Percentiles rank a stretch among this genome's conserved stretches.
Conservation (phyloP, 768 basidiomycete genomes). For the Tulasnella sp. region DNA sequence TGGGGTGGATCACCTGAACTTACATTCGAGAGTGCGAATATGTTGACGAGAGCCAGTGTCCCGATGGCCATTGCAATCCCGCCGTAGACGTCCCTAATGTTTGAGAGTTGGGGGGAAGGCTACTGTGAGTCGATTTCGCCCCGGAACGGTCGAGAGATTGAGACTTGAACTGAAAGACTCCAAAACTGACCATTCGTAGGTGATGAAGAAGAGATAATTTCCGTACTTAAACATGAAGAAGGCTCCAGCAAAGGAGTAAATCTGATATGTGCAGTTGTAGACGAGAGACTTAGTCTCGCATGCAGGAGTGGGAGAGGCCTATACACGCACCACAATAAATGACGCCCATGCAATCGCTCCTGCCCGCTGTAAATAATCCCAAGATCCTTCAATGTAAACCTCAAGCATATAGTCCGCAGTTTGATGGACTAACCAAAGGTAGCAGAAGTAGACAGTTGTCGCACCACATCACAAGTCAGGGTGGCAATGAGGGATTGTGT, state of each 20-base stretch:
- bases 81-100: conserved; percentile 66
- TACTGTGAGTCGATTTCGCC: neutral
- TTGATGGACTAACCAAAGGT: conserved; percentile 44
- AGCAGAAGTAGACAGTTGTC: conserved; percentile 67
- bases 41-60: conserved; percentile 39
- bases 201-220: conserved; percentile 52
- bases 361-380: conserved; percentile 37
- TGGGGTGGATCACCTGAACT: no score
- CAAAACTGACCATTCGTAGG: conserved; percentile 46
- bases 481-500: neutral
- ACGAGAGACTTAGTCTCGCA: no score
- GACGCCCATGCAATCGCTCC: conserved; percentile 64
- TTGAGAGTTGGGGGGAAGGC: neutral
- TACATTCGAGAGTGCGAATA: conserved; percentile 55
- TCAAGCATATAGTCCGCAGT: neutral
- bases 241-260: conserved; percentile 56
- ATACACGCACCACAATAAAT: conserved; percentile 42
- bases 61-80: conserved; percentile 48
- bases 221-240: conserved; percentile 51
- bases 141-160: neutral
- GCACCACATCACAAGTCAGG: conserved; percentile 36
- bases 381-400: neutral
- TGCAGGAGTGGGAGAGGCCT: no score
- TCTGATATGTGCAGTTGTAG: conserved; percentile 28
- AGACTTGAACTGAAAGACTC: neutral